Evolutionary conservation across 148 eudicot species (phyloP).

Genomic region (Cornus suecica): DNA sequence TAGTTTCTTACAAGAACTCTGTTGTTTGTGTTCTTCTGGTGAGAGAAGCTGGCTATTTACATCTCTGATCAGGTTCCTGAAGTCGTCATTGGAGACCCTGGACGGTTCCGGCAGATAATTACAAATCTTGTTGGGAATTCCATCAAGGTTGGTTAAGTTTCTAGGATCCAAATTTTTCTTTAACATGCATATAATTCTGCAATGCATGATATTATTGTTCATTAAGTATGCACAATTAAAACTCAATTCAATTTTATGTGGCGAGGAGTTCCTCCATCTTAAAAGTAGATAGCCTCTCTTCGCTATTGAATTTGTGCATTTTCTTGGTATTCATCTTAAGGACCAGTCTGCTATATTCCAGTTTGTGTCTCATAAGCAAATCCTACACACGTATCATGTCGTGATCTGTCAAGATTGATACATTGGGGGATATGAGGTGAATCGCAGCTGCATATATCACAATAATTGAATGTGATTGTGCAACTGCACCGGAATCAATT

Average conservation of each 20-base stretch:
- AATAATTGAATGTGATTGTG: neutral
- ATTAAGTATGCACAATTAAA: too few relatives aligned
- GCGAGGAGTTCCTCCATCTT: too few relatives aligned
- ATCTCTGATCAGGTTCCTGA: slow-evolving; percentile 78
- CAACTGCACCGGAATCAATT: neutral
- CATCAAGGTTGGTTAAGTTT: slow-evolving; percentile 54
- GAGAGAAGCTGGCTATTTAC: slow-evolving; percentile 75
- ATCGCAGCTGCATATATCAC: neutral
- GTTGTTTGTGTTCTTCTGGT: slow-evolving; percentile 16
- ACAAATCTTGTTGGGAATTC: slow-evolving; percentile 95
- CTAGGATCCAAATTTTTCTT: neutral
- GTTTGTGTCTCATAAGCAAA: too few relatives aligned
- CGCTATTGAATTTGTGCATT: too few relatives aligned
- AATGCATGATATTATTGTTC: too few relatives aligned
- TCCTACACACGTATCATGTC: too few relatives aligned
- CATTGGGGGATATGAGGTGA: too few relatives aligned
- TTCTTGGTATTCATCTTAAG: too few relatives aligned
- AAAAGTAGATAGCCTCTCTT: too few relatives aligned
- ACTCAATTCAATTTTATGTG: too few relatives aligned
- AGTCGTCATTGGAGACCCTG: slow-evolving; percentile 80
- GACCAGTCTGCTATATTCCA: too few relatives aligned
- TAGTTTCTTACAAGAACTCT: slow-evolving; percentile 4
- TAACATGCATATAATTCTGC: neutral
- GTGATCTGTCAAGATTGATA: too few relatives aligned
- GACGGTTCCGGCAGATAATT: slow-evolving; percentile 80